These are phyloP conservation scores for Heterobasidion parviporum DNA, from an alignment of 1,284 basidiomycete genomes.

Conservation along the genomic window DNA sequence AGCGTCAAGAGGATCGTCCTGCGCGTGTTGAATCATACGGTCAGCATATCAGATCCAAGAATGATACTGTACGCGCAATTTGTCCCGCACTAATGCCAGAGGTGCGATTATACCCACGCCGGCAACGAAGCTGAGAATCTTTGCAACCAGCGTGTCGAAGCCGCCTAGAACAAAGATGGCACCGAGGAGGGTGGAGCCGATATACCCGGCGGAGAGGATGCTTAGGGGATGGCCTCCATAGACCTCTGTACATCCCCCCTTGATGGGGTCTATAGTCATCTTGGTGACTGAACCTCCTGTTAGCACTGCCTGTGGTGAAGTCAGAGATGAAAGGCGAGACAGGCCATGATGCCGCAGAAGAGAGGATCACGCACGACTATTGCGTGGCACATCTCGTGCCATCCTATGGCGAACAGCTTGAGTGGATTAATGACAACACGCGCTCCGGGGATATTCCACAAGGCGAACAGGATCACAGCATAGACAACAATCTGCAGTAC, in stretches of 20 bases:
- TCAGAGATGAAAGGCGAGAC: neutral
- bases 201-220: conserved; percentile 68
- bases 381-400: conserved; percentile 81
- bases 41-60: neutral
- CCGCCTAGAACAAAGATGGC: conserved; percentile 71
- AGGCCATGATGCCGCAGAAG: too few relatives aligned
- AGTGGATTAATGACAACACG: conserved; percentile 70
- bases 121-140: conserved; percentile 75
- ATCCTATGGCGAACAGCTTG: conserved; percentile 77
- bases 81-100: conserved; percentile 72
- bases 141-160: conserved; percentile 72
- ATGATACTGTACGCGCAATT: conserved; percentile 45
- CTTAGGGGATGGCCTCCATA: conserved; percentile 63
- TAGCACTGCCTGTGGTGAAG: conserved; percentile 49
- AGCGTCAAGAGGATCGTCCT: conserved; percentile 75
- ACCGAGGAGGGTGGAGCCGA: conserved; percentile 74
- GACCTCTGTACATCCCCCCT: conserved; percentile 72
- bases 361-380: conserved; percentile 41
- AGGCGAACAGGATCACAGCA: conserved; percentile 71
- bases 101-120: conserved; percentile 69
- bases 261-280: conserved; percentile 74
- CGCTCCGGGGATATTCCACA: conserved; percentile 75
- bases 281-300: conserved; percentile 68
- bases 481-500: conserved; percentile 60
- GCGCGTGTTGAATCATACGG: conserved; percentile 3